Evolutionary conservation across 441 rosid species (phyloP).

Genomic region (Erysimum cheiri): DNA sequence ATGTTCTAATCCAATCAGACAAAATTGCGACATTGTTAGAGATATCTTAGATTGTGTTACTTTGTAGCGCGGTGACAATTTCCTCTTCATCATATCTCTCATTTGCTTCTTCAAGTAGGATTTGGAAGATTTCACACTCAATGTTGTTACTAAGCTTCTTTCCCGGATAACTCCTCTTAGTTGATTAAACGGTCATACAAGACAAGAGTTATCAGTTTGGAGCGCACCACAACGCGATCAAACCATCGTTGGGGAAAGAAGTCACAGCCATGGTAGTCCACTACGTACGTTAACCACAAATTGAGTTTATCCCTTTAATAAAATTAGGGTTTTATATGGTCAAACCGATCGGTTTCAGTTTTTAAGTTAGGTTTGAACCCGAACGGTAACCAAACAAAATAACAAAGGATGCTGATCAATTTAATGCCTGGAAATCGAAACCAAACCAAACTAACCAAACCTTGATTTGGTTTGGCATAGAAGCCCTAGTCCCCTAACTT

Average conservation of each 20-base stretch:
- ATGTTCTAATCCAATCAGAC: slow-evolving; percentile 68
- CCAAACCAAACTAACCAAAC: background rate
- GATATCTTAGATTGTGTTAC: slow-evolving; percentile 73
- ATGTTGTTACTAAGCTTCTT: slow-evolving; percentile 82
- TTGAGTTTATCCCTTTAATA: no score
- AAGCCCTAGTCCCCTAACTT: background rate
- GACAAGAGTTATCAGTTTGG: slow-evolving; percentile 76
- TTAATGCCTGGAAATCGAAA: background rate
- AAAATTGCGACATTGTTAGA: slow-evolving; percentile 59
- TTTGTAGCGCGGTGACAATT: slow-evolving; percentile 63
- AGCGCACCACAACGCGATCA: slow-evolving; percentile 84
- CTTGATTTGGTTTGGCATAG: background rate
- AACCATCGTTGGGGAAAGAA: slow-evolving; percentile 93
- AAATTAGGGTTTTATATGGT: background rate
- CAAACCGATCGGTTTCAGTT: background rate
- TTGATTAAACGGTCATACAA: slow-evolving; percentile 84
- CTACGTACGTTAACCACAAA: slow-evolving; percentile 35
- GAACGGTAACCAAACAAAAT: background rate
- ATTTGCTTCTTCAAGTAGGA: slow-evolving; percentile 84
- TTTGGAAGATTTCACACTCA: slow-evolving; percentile 86
- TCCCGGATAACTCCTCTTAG: slow-evolving; percentile 77
- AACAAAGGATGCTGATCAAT: no score
- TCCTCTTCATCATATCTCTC: slow-evolving; percentile 69
- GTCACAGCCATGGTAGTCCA: slow-evolving; percentile 95
- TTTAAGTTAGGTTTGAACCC: background rate